Evolutionary conservation across 768 basidiomycete genomes (phyloP).

Genomic region (Paxillus ammoniavirescens): DNA sequence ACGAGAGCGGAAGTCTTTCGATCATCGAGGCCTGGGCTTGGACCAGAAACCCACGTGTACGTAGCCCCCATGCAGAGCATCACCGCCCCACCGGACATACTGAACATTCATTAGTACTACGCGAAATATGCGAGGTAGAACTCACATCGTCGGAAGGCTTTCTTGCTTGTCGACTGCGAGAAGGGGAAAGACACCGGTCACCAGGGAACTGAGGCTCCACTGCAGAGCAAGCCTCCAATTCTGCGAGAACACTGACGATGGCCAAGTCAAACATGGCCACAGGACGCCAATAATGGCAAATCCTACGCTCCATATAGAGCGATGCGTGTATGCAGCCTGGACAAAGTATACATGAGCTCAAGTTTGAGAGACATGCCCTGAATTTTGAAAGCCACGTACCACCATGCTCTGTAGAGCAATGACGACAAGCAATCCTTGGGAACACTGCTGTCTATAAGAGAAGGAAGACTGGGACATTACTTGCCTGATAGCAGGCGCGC

Average conservation of each 20-base stretch:
- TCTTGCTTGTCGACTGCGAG: conserved; percentile 73
- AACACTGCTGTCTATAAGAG: conserved; percentile 18
- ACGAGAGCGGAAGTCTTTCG: conserved; percentile 9
- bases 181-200: conserved; percentile 67
- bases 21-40: not conserved
- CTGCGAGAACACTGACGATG: conserved; percentile 27
- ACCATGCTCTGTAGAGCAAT: conserved; percentile 66
- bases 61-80: conserved; percentile 40
- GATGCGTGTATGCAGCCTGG: conserved; percentile 68
- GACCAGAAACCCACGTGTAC: conserved; percentile 10
- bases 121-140: conserved; percentile 2
- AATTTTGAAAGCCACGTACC: conserved; percentile 40
- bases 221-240: conserved; percentile 26
- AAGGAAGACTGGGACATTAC: conserved; percentile 20
- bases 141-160: conserved; percentile 58
- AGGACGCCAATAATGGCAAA: conserved; percentile 55
- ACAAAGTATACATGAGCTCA: conserved; percentile 1
- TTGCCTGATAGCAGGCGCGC: conserved; percentile 14
- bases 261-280: conserved; percentile 66
- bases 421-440: conserved; percentile 35
- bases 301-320: conserved; percentile 71
- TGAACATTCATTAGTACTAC: conserved; percentile 22
- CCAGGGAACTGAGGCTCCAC: conserved; percentile 53
- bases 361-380: not conserved
- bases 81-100: conserved; percentile 45